These are phyloP conservation scores for Periglandula ipomoeae DNA, from an alignment of 2,329 filamentous ascomycete genomes.

Conservation along the genomic window DNA sequence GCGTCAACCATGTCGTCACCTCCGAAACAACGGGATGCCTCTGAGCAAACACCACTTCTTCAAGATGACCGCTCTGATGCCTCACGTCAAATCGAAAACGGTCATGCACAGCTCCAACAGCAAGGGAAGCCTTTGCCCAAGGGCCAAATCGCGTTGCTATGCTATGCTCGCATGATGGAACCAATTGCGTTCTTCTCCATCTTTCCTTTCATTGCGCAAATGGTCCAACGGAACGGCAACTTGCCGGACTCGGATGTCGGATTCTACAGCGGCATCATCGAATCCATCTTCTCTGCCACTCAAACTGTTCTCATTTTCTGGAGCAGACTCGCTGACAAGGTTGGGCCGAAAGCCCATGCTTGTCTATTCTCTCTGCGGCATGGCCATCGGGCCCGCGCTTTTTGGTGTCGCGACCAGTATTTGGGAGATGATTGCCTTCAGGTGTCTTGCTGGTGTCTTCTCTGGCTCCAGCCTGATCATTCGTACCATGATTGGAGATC, in stretches of 20 bases:
- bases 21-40: background rate
- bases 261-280: constrained; percentile 71
- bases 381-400: constrained; percentile 48
- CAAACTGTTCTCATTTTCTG: constrained; percentile 76
- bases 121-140: constrained; percentile 38
- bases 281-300: constrained; percentile 62
- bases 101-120: constrained; percentile 11
- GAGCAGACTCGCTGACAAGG: constrained; percentile 52
- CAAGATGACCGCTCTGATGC: background rate
- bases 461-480: constrained; percentile 66
- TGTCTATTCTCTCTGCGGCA: constrained; percentile 55
- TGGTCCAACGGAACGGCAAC: constrained; percentile 59
- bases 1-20: background rate
- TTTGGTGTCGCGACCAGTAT: constrained; percentile 61
- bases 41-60: constrained; percentile 1
- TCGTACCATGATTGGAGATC: constrained; percentile 68
- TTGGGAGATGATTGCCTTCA: constrained; percentile 66
- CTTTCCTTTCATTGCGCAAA: constrained; percentile 71
- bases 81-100: background rate
- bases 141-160: constrained; percentile 62
- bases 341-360: constrained; percentile 68
- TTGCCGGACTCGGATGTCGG: constrained; percentile 59
- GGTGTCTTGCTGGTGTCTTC: constrained; percentile 65
- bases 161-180: constrained; percentile 63
- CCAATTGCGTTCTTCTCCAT: constrained; percentile 78